Evolutionary conservation across 192 early-diverging fungal species (phyloP), one percentile per base, ranked within the genome.

Genomic region (Lunasporangiospora selenospora): DNA sequence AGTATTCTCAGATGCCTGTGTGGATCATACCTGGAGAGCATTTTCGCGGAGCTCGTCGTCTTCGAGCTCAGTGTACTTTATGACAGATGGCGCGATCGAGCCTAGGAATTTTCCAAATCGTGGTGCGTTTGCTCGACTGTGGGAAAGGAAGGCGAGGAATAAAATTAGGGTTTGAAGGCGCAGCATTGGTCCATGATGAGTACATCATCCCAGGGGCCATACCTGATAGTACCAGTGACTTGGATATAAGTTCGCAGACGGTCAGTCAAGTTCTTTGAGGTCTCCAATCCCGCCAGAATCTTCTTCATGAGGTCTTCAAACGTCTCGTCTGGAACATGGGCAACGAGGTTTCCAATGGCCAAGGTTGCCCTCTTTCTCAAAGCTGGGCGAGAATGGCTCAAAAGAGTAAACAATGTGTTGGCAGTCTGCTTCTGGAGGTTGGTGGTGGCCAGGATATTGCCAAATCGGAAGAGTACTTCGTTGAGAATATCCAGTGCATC

Each of bases 11-110:
- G 18, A 36, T 7, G 41, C n/a, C n/a, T n/a, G n/a, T n/a, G n/a
- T n/a, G n/a, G n/a, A n/a, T n/a, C 21, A 34, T 16, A 63, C 61
- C 58, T 93, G 90, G 30, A 95, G 77, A 58, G 91, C 92, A 30
- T 84, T 83, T 65, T 95, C 94, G 8, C 92, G 84, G 45, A 93
- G 67, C 57, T 95, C 94, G 65, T 95, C 84, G 33, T 93, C 88
- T 31, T 90, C 86, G 23, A 83, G 59, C 12, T 77, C 57, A 21
- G 81, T 70, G 70, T 87, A 88, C 18, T 80, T 52, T 16, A 85
- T 76, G 24, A 92, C 75, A n/a, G 83, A 79, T 10, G 91, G 86
- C 2, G 93, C 51, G 30, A 90, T 62, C 13, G 75, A 52, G 3
- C 82, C 53, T 6, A 95, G 62, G 78, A 91, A 80, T 26, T 85